A percentile compares a stretch with the other conserved stretches of the same genome.
These are phyloP conservation scores for Caryopteris hybrid DNA, from an alignment of 305 asterid genomes.

Conservation along the genomic window DNA sequence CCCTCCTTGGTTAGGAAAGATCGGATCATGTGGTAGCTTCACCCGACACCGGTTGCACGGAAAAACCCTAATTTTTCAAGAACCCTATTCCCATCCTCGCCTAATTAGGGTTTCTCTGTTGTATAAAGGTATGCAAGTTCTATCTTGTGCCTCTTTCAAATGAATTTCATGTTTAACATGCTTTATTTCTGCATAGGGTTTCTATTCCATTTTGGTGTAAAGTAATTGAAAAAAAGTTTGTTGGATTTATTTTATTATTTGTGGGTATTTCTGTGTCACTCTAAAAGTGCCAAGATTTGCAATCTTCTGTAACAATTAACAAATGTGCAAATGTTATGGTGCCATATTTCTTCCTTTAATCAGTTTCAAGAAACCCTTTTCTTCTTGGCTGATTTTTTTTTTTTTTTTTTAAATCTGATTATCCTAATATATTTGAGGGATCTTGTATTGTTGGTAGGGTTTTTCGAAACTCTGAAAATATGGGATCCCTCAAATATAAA, in stretches of 20 bases:
- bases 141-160: neutral
- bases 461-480: neutral
- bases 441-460: neutral
- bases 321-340: too few species aligned
- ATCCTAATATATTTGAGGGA: too few species aligned
- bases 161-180: neutral
- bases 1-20: slow-evolving; percentile 44
- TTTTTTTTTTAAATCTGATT: too few species aligned
- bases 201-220: slow-evolving; percentile 17
- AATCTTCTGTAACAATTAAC: too few species aligned
- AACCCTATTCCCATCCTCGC: slow-evolving; percentile 23
- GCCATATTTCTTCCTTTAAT: too few species aligned
- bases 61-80: slow-evolving; percentile 22
- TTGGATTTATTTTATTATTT: neutral
- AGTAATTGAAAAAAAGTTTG: neutral
- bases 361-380: too few species aligned
- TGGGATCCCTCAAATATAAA: neutral
- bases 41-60: slow-evolving; percentile 58
- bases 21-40: slow-evolving; percentile 95
- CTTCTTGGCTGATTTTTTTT: too few species aligned
- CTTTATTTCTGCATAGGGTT: neutral
- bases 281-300: neutral
- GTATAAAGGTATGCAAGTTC: slow-evolving; percentile 16
- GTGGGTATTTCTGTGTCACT: too few species aligned
- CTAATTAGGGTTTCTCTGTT: slow-evolving; percentile 21